A percentile compares a stretch with the other conserved stretches of the same genome.
phyloP scores from a whole-genome alignment of 257 asterid species.

The Solanum medicagineum region DNA sequence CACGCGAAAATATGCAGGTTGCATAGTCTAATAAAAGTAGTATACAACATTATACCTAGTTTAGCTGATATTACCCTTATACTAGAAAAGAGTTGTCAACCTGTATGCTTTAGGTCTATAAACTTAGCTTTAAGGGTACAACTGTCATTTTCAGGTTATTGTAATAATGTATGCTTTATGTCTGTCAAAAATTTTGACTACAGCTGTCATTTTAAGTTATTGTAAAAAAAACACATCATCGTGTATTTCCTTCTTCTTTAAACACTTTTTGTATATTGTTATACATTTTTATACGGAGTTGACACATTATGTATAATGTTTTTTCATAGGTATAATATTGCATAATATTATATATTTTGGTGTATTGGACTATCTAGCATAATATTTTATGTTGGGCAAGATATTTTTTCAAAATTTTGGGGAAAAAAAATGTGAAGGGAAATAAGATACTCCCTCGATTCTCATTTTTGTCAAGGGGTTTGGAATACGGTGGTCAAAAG shows the following conservation, averaged over 20 bases:
- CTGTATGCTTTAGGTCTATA: too few relatives aligned
- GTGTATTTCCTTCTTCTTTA: too few relatives aligned
- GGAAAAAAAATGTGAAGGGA: background rate
- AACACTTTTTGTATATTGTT: background rate
- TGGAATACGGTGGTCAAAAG: background rate
- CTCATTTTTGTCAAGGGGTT: background rate
- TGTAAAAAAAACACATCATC: too few relatives aligned
- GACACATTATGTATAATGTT: background rate
- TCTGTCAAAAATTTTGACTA: too few relatives aligned
- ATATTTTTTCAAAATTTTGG: accelerated
- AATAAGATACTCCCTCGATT: background rate
- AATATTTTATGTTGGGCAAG: background rate
- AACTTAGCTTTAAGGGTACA: too few relatives aligned
- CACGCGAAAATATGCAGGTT: background rate
- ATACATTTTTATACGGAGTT: background rate
- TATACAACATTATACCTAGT: background rate
- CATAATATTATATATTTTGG: background rate
- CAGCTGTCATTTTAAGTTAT: too few relatives aligned
- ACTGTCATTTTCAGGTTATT: too few relatives aligned
- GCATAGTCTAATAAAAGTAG: background rate
- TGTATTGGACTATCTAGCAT: background rate
- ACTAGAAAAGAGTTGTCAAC: too few relatives aligned
- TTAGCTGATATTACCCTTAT: background rate
- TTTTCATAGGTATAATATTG: background rate
- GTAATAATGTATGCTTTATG: too few relatives aligned